phyloP scores from a whole-genome alignment of 345 rosid genomes.

The Moricandia moricandioides region DNA sequence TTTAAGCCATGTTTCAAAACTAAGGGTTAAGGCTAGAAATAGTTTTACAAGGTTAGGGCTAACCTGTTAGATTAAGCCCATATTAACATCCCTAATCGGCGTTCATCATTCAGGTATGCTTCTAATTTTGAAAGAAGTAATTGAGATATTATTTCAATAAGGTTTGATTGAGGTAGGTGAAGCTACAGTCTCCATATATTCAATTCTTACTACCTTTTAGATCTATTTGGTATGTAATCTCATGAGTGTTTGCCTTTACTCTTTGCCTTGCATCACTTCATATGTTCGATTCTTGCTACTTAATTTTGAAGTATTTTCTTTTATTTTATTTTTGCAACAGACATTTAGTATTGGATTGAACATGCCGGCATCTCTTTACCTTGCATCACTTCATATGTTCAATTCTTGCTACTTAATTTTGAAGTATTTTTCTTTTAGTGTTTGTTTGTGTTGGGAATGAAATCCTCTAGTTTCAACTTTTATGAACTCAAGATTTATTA shows the following conservation, averaged over 20 bases:
- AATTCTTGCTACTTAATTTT: too few relatives aligned
- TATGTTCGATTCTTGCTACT: slow-evolving; percentile 3
- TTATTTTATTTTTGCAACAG: slow-evolving; percentile 97
- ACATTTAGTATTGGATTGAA: slow-evolving; percentile 97
- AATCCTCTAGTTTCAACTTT: too few relatives aligned
- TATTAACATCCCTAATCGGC: too few relatives aligned
- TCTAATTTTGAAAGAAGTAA: slow-evolving; percentile 95
- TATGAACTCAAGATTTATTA: too few relatives aligned
- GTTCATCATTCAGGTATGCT: slow-evolving; percentile 94
- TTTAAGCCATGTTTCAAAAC: too few relatives aligned
- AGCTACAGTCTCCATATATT: slow-evolving; percentile 13
- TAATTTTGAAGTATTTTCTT: slow-evolving; percentile 32
- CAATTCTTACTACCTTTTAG: background rate
- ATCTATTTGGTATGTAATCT: background rate
- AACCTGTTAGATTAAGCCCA: too few relatives aligned
- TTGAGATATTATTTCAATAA: slow-evolving; percentile 92
- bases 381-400: too few relatives aligned
- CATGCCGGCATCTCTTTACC: slow-evolving; percentile 65
- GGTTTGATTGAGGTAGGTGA: slow-evolving; percentile 78
- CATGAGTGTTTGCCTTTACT: background rate
- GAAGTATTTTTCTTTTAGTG: too few relatives aligned
- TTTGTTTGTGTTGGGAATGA: too few relatives aligned
- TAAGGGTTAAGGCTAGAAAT: too few relatives aligned
- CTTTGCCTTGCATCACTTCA: slow-evolving; percentile 5
- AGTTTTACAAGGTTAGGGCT: too few relatives aligned